Evolutionary conservation across 257 asterid genomes (phyloP), one percentile per base, ranked within the genome.

Genomic region (Marsdenia floribunda): DNA sequence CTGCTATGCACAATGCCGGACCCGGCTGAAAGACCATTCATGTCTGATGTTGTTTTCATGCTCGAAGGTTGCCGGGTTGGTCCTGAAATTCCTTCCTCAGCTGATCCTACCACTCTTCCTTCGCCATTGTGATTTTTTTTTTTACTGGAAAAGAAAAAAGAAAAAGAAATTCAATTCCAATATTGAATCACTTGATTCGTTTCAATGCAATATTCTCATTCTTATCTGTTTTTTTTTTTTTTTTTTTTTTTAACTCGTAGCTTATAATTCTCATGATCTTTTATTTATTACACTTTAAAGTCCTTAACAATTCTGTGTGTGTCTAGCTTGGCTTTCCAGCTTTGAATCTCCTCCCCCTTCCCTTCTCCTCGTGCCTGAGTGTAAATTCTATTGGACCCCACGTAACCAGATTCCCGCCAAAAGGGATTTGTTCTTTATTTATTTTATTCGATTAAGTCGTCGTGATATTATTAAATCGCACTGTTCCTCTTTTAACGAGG

Each of bases 31-130:
- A 76, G 96, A 55, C 96, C 96, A 42, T 73, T 90, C 9, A 88
- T 90, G 96, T 76, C 86, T 7, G 96, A 90, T 52, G 86, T 90
- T 0, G 91, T 90, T 52, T 90, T 88, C 86, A 90, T 90, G 96
- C 92, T 90, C 3, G 96, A 90, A 86, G 90, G 92, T 24, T 90
- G 96, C 71, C 85, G 96, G 29, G 74, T 82, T 37, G 91, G 92
- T 72, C 91, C 92, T 0, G 96, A 90, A 19, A 76, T 88, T 9
- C 91, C 91, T 37, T 90, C 96, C 35, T 88, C 93, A 0, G 96
- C 96, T 15, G 96, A 88, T 76, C 96, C 93, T 15, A 87, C 93
- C 6, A 80, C 92, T 0, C 86, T 87, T 3, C 86, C 88, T 73
- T 86, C 90, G 10, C 96, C 96, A 2, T 35, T 76, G 37, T 69